Evolutionary conservation across 768 basidiomycete genomes (phyloP), one percentile per base, ranked within the genome.

Genomic region (Pleurotus pulmonarius): DNA sequence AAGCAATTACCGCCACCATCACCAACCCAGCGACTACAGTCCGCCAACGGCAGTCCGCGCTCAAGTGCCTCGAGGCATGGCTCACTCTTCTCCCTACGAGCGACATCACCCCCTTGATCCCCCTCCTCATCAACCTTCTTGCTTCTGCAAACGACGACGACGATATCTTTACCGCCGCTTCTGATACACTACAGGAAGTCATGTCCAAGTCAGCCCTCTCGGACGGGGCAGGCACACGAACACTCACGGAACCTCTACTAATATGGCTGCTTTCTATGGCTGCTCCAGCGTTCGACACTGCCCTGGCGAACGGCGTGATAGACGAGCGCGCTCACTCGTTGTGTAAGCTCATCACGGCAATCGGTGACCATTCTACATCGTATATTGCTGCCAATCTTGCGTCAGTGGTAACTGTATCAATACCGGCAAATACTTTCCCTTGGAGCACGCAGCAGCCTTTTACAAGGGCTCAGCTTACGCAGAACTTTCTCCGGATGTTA

Each of bases 41-140:
- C 68, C 13, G 71, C 45, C 83, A 94, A 59, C 75, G 88, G 0
- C 79, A 79, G 15, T 83, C 90, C 0, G 90, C 91, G 0, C 76
- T 94, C 53, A 85, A 82, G 58, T 94, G 92, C 66, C 72, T 95
- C 2, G 85, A 91, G 65, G 85, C 89, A 2, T 98, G 94, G 94
- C 82, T 95, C 62, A 71, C 77, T 2, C 78, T 81, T 37, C 69
- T 95, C 8, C 85, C 82, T 22, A 78, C 82, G 57, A 92, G 88
- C 58, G 85, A 92, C 55, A 68, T 95, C 47, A 87, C 84, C 0
- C 79, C 83, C 0, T 67, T 96, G 8, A 81, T 92, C 37, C 78
- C 80, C 1, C 67, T 81, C 3, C 75, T 93, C 11, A 86, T 95
- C 54, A 72, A 78, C 1, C 77, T 87, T 15, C 78, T 95, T 8